Evolutionary conservation across 2,329 filamentous ascomycete species (phyloP).

Genomic region (Aspergillus aculeatus): DNA sequence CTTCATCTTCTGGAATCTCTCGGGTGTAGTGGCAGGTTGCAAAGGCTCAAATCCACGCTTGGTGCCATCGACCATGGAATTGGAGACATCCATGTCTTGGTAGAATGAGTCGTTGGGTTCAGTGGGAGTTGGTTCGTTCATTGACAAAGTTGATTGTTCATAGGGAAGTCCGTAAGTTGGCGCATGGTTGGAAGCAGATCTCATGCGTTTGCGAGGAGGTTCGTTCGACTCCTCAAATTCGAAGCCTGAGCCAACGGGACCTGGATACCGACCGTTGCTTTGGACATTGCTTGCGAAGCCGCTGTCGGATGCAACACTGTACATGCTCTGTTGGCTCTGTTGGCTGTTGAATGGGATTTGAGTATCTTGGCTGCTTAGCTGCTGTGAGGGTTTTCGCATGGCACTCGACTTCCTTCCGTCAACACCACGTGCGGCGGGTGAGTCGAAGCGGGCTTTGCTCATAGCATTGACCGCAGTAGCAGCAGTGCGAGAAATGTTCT

Average conservation of each 20-base stretch:
- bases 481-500: slow-evolving; percentile 90
- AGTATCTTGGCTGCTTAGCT: slow-evolving; percentile 60
- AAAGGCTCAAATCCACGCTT: slow-evolving; percentile 42
- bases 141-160: slow-evolving; percentile 35
- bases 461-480: slow-evolving; percentile 93
- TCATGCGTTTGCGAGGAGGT: slow-evolving; percentile 76
- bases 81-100: slow-evolving; percentile 38
- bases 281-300: slow-evolving; percentile 67
- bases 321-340: slow-evolving; percentile 78
- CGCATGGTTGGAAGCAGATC: slow-evolving; percentile 54
- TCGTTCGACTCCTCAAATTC: slow-evolving; percentile 61
- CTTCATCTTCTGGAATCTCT: slow-evolving; percentile 76
- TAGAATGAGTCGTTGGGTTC: slow-evolving; percentile 50
- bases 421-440: slow-evolving; percentile 68
- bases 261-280: slow-evolving; percentile 45
- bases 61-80: slow-evolving; percentile 30
- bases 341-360: slow-evolving; percentile 74
- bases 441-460: slow-evolving; percentile 92
- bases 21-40: slow-evolving; percentile 56
- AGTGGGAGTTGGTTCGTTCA: slow-evolving; percentile 45
- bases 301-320: slow-evolving; percentile 70
- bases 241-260: slow-evolving; percentile 45
- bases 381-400: slow-evolving; percentile 68
- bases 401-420: slow-evolving; percentile 66
- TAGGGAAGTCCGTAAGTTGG: slow-evolving; percentile 37